Base-by-base conservation (phyloP, 768 basidiomycete species). In the Pisolithus orientalis region DNA sequence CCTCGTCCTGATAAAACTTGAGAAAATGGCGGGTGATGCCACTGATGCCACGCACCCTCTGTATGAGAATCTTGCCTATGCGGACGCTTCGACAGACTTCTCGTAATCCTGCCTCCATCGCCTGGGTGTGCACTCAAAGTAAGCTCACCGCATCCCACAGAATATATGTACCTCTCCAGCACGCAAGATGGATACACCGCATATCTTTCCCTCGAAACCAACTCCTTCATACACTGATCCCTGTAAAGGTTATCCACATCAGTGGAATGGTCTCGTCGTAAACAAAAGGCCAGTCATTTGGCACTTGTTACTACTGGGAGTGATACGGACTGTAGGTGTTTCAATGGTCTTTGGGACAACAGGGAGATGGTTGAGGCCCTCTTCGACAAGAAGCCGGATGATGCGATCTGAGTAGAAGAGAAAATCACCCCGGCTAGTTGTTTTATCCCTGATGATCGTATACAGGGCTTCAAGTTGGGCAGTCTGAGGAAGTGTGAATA, bases 11-110 rank as follows among this genome's bases (percentile, higher is more conserved):
- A 11, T 52, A 25, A 16, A 46, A 21, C 16, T 29, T 40, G 57
- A 28, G 14, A 37, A 51, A 50, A 37, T 21, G 16, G 25, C 39
- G 47, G 42, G 16, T 32, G 14, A 37, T 50, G 39, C 44, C 17
- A 27, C 47, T 25, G 9, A 14, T 25, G 63, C 8, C 28, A 24
- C 80, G 56, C 69, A 92, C 93, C 66, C 95, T 72, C 71, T 99
- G 95, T 56, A 99, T 99, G 45, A 99, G 76, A 62, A 99, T 98
- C 75, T 99, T 99, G 45, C 95, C 95, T 53, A 99, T 95, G 56
- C 95, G 80, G 27, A 91, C 89, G 62, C 84, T 90, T 59, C 95
- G 80, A 72, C 94, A 97, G 38, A 97, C 95, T 68, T 97, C 95
- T 40, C 95, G 78, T 55, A 99, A 74, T 38, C 95, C 96, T 11